Evolutionary conservation across 225 moss, liverwort and hornwort genomes (phyloP).

Genomic region (Polytrichum formosum): DNA sequence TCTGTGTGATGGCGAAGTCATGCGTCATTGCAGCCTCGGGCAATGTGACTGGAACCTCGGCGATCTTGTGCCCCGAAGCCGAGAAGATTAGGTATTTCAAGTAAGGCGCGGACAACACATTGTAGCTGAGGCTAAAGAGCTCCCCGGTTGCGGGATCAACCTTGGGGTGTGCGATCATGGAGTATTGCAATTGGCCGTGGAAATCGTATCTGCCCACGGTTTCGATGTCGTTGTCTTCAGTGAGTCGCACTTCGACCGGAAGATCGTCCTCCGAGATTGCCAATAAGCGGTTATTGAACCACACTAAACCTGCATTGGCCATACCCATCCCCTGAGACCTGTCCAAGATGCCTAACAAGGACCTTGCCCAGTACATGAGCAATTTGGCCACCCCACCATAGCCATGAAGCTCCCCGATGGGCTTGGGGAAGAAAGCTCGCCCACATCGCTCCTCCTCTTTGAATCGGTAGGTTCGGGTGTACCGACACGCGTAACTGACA

Average conservation of each 20-base stretch:
- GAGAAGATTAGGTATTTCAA: conserved; percentile 40
- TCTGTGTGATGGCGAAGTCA: conserved; percentile 57
- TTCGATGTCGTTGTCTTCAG: conserved; percentile 39
- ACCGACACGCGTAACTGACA: conserved; percentile 77
- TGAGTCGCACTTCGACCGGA: conserved; percentile 36
- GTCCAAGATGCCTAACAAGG: conserved; percentile 44
- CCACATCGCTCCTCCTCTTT: conserved; percentile 59
- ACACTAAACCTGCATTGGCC: conserved; percentile 58
- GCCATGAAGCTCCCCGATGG: conserved; percentile 57
- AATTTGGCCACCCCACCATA: conserved; percentile 52
- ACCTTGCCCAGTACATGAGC: conserved; percentile 32
- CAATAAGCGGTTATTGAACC: conserved; percentile 41
- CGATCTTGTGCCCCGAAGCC: conserved; percentile 31
- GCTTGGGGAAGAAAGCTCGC: conserved; percentile 50
- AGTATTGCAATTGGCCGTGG: conserved; percentile 32
- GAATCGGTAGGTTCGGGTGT: conserved; percentile 76
- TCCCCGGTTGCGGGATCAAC: conserved; percentile 48
- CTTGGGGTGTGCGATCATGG: conserved; percentile 68
- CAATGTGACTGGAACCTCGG: conserved; percentile 42
- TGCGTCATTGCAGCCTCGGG: conserved; percentile 54
- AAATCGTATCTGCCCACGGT: conserved; percentile 46
- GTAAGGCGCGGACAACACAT: conserved; percentile 35
- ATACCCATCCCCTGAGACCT: conserved; percentile 42
- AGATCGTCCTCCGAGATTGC: conserved; percentile 67
- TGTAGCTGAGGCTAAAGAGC: conserved; percentile 51